phyloP scores from a whole-genome alignment of 1,284 basidiomycete species.

The Apiotrichum sp. region DNA sequence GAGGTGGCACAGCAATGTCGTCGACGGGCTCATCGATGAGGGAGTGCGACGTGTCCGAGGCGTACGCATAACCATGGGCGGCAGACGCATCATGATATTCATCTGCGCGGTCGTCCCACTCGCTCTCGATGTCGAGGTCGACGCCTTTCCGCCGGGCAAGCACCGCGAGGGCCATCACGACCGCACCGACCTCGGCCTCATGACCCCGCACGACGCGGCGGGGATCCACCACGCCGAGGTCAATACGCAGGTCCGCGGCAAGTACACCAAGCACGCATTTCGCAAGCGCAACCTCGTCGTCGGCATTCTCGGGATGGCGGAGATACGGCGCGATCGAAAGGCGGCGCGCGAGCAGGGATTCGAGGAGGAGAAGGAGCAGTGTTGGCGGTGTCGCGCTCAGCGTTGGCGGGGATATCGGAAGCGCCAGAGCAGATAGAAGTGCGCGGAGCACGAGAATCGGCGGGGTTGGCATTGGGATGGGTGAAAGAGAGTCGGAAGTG shows the following conservation, averaged over 20 bases:
- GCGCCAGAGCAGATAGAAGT: constrained; percentile 19
- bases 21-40: not conserved
- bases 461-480: constrained; percentile 24
- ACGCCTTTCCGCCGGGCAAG: constrained; percentile 26
- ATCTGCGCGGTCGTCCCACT: not conserved
- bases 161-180: constrained; percentile 30
- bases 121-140: not conserved
- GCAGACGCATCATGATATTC: too few species aligned
- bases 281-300: constrained; percentile 22
- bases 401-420: constrained; percentile 20
- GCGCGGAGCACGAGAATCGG: constrained; percentile 23
- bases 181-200: constrained; percentile 21
- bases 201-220: constrained; percentile 14
- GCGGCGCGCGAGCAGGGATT: constrained; percentile 15
- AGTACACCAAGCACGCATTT: constrained; percentile 31
- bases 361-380: constrained; percentile 28
- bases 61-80: not conserved
- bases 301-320: constrained; percentile 9
- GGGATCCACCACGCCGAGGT: constrained; percentile 25
- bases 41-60: not conserved
- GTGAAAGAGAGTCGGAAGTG: too few species aligned
- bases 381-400: constrained; percentile 21
- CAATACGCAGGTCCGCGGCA: constrained; percentile 26
- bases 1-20: not conserved
- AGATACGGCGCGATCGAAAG: constrained; percentile 15